Evolutionary conservation across 2,329 filamentous ascomycete genomes (phyloP).

Genomic region (Teratosphaeria zuluensis): DNA sequence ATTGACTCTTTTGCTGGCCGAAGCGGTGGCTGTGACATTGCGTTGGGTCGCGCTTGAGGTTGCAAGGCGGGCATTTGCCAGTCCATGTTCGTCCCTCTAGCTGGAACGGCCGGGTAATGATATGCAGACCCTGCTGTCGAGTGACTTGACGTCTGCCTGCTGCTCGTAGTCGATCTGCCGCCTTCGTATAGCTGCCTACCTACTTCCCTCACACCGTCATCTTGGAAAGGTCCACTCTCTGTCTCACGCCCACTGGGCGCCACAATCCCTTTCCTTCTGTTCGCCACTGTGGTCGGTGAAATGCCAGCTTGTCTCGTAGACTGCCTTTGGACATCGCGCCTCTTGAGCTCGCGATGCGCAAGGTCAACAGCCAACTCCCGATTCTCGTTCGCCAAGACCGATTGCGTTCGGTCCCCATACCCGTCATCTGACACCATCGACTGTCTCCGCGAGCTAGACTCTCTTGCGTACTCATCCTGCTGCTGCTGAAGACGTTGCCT

Average conservation of each 20-base stretch:
- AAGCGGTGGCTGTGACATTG: background rate
- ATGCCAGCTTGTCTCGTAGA: conserved; percentile 45
- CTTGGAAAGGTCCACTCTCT: background rate
- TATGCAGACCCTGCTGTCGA: conserved; percentile 20
- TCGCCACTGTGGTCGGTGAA: conserved; percentile 32
- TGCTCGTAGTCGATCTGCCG: background rate
- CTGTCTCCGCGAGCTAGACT: background rate
- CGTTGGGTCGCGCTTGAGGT: conserved; percentile 4
- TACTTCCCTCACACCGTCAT: conserved; percentile 14
- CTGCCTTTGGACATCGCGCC: conserved; percentile 51
- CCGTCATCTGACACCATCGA: conserved; percentile 9
- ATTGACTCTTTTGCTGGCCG: conserved; percentile 14
- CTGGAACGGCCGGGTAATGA: conserved; percentile 37
- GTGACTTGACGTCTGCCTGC: background rate
- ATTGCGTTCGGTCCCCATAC: conserved; percentile 5
- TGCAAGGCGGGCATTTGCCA: conserved; percentile 19
- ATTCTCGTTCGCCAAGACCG: conserved; percentile 59
- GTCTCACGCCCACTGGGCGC: background rate
- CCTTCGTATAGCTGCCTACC: conserved; percentile 11
- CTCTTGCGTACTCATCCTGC: conserved; percentile 5
- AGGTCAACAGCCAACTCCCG: conserved; percentile 67
- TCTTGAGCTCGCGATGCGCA: conserved; percentile 60
- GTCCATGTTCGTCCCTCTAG: conserved; percentile 27
- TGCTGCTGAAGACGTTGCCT: conserved; percentile 12
- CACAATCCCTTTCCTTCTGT: conserved; percentile 18